Evolutionary conservation across 768 basidiomycete species (phyloP).

Genomic region (Termitomyces sp.): DNA sequence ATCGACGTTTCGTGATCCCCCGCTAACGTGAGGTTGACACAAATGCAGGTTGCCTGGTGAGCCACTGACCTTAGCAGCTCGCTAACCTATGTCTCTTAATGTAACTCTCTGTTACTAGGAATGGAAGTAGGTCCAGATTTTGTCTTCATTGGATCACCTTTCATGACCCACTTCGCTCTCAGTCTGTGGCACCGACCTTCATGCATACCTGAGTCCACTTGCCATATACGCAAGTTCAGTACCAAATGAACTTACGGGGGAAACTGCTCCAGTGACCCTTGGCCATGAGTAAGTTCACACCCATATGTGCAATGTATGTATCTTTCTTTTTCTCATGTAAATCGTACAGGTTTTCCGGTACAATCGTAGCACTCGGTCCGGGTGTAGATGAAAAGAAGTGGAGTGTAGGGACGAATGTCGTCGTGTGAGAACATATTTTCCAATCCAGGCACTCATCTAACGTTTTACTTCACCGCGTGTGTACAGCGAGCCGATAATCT

Average conservation of each 20-base stretch:
- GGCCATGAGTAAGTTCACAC: constrained; percentile 37
- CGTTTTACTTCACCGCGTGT: background rate
- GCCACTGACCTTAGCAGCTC: background rate
- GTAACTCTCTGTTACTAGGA: too few relatives aligned
- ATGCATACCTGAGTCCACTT: constrained; percentile 29
- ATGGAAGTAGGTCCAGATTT: constrained; percentile 20
- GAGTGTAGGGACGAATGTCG: constrained; percentile 27
- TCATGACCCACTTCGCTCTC: background rate
- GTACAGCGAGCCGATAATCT: constrained; percentile 35
- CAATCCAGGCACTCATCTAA: background rate
- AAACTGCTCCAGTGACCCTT: constrained; percentile 34
- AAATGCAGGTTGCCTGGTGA: constrained; percentile 22
- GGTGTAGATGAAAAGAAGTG: constrained; percentile 28
- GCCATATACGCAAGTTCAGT: constrained; percentile 26
- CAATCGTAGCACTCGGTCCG: constrained; percentile 27
- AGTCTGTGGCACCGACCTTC: constrained; percentile 46
- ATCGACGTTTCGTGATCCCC: background rate
- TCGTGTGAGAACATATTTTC: constrained; percentile 20
- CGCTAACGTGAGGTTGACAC: background rate
- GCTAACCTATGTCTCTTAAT: background rate
- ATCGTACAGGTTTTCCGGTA: constrained; percentile 25
- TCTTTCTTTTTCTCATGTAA: background rate
- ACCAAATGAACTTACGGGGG: constrained; percentile 33
- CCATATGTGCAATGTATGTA: background rate
- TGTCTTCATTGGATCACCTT: background rate